A percentile compares a stretch with the other conserved stretches of the same genome.
phyloP scores from a whole-genome alignment of 148 eudicot genomes.

The Limonium bicolor region DNA sequence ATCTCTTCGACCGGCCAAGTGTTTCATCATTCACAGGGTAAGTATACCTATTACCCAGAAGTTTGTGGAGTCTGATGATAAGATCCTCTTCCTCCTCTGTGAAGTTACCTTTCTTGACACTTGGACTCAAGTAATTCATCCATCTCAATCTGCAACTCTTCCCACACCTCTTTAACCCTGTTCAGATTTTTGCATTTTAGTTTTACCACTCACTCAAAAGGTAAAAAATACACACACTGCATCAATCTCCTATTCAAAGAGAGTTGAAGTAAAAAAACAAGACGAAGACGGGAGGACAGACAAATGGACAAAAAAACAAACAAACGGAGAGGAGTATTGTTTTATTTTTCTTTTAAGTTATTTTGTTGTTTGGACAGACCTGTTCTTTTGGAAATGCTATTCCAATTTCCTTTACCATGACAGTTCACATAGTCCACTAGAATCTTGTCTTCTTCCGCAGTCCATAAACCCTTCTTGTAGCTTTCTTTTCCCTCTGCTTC shows the following conservation, averaged over 20 bases:
- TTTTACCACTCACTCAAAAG: too few relatives aligned
- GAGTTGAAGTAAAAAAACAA: too few relatives aligned
- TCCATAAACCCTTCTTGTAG: slow-evolving; percentile 8
- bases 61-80: slow-evolving; percentile 1
- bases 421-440: slow-evolving; percentile 1
- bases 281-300: too few relatives aligned
- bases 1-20: too few relatives aligned
- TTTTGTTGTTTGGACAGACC: too few relatives aligned
- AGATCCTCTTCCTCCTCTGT: slow-evolving; percentile 7
- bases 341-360: too few relatives aligned
- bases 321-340: too few relatives aligned
- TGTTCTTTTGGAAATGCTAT: slow-evolving; percentile 3
- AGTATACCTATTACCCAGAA: slow-evolving; percentile 6
- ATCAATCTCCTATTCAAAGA: too few relatives aligned
- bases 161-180: slow-evolving; percentile 5
- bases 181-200: too few relatives aligned
- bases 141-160: slow-evolving; percentile 9
- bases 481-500: neutral
- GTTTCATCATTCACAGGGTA: too few relatives aligned
- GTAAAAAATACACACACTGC: too few relatives aligned
- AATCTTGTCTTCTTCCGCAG: slow-evolving; percentile 6
- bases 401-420: slow-evolving; percentile 9
- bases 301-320: too few relatives aligned
- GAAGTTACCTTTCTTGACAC: slow-evolving; percentile 3
- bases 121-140: slow-evolving; percentile 5